phyloP scores from a whole-genome alignment of 768 basidiomycete genomes.

The Panaeolus papilionaceus region DNA sequence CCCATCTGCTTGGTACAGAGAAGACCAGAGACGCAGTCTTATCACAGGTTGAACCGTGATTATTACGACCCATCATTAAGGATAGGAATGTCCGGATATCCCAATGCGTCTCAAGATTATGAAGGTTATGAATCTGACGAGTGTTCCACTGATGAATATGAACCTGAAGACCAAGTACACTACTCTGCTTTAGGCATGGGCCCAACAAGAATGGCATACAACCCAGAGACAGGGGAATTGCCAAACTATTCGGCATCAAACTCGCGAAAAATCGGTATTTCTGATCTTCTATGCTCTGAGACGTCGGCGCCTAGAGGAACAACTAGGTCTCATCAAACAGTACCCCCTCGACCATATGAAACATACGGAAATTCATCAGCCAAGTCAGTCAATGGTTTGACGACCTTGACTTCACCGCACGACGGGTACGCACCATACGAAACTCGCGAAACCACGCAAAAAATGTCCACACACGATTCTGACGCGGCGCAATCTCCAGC shows the following conservation, averaged over 20 bases:
- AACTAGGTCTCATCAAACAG: not conserved
- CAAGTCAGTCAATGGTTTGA: not conserved
- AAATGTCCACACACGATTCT: not conserved
- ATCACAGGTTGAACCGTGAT: not conserved
- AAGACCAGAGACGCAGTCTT: not conserved
- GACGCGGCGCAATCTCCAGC: constrained; percentile 1
- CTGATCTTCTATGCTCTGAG: not conserved
- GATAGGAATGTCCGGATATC: not conserved
- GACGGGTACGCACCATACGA: constrained; percentile 7
- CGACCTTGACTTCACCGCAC: not conserved
- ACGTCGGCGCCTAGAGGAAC: too few species aligned
- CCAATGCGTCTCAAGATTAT: not conserved
- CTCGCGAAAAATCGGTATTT: not conserved
- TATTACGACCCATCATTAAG: not conserved
- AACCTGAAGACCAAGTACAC: not conserved
- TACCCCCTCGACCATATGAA: not conserved
- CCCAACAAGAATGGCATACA: not conserved
- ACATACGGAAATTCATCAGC: not conserved
- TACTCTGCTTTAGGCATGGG: not conserved
- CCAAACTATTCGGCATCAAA: not conserved
- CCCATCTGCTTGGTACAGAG: not conserved
- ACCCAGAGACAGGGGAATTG: not conserved
- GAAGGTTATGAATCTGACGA: not conserved
- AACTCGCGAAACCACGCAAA: constrained; percentile 9
- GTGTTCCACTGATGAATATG: not conserved